These are phyloP conservation scores for Cladosporium sphaerospermum DNA, from an alignment of 2,329 filamentous ascomycete genomes.

Conservation along the genomic window DNA sequence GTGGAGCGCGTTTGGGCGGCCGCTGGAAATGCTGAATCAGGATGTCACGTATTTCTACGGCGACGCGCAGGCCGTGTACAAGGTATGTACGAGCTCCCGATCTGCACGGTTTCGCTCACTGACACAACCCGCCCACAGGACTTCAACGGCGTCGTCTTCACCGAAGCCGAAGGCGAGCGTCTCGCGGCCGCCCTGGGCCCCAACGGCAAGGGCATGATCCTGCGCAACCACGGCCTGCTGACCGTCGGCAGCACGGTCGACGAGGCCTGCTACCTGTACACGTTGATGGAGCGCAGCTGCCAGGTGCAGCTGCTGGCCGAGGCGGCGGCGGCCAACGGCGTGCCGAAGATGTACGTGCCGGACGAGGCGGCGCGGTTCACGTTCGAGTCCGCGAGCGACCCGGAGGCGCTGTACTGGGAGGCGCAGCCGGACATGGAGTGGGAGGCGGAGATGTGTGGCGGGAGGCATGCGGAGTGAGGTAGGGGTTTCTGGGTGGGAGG, in stretches of 20 bases:
- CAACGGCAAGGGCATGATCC: conserved; percentile 56
- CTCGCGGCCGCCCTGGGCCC: conserved; percentile 59
- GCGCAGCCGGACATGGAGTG: conserved; percentile 47
- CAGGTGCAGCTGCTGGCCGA: conserved; percentile 63
- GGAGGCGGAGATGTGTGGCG: conserved; percentile 24
- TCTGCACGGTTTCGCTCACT: not conserved
- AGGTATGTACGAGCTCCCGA: conserved; percentile 12
- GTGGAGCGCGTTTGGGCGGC: conserved; percentile 59
- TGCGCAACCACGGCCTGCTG: conserved; percentile 67
- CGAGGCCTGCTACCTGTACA: conserved; percentile 66
- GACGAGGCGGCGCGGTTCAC: conserved; percentile 52
- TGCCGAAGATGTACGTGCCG: conserved; percentile 49
- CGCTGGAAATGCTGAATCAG: conserved; percentile 65
- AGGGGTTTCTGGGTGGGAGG: not conserved
- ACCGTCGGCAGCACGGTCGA: conserved; percentile 67
- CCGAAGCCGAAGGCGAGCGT: conserved; percentile 56
- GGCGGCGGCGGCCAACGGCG: conserved; percentile 53
- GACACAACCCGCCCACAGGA: conserved; percentile 29
- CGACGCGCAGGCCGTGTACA: conserved; percentile 58
- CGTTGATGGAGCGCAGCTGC: conserved; percentile 62
- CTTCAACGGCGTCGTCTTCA: conserved; percentile 59
- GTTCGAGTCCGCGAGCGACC: conserved; percentile 43
- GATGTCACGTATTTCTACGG: conserved; percentile 60
- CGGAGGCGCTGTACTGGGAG: conserved; percentile 46
- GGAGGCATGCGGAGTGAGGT: conserved; percentile 2